These are phyloP conservation scores for Cyberlindnera americana DNA, from an alignment of 805 yeast genomes.

Conservation along the genomic window DNA sequence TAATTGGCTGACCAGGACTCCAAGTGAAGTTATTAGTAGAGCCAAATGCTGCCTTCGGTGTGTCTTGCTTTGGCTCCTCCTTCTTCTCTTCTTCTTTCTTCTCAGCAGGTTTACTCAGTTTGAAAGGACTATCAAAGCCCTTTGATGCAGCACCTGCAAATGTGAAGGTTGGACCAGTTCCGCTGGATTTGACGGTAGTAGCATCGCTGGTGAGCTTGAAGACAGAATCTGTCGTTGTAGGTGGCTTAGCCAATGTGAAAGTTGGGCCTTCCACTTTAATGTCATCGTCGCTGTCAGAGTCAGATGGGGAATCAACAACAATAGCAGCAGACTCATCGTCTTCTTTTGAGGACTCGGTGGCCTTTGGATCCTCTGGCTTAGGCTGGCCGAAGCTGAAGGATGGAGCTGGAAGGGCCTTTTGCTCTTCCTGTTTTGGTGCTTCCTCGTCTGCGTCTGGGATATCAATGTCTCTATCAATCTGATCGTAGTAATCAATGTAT, in stretches of 20 bases:
- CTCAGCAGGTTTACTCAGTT: constrained; percentile 21
- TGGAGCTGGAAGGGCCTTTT: constrained; percentile 20
- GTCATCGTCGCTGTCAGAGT: constrained; percentile 52
- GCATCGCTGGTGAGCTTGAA: constrained; percentile 38
- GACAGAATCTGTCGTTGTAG: constrained; percentile 47
- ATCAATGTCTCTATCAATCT: constrained; percentile 31
- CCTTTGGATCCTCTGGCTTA: constrained; percentile 6
- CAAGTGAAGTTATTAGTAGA: constrained; percentile 21
- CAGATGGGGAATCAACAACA: constrained; percentile 33
- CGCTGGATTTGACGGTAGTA: constrained; percentile 22
- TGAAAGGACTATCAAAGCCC: constrained; percentile 32
- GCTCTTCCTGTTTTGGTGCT: constrained; percentile 5
- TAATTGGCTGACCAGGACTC: constrained; percentile 24
- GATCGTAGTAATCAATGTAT: constrained; percentile 50
- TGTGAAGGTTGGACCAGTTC: constrained; percentile 40
- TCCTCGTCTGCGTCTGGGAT: constrained; percentile 20
- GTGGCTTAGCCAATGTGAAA: constrained; percentile 47
- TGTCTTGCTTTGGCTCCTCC: constrained; percentile 7
- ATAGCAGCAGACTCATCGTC: constrained; percentile 11
- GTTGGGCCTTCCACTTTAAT: constrained; percentile 71
- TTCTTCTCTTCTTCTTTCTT: constrained; percentile 10
- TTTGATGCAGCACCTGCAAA: constrained; percentile 32
- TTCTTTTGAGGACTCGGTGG: constrained; percentile 14
- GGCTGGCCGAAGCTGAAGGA: constrained; percentile 19
- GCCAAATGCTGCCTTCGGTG: constrained; percentile 7